Evolutionary conservation across 208 protist genomes (phyloP), one percentile per base, ranked within the genome.

Genomic region (Acanthamoeba sp.): DNA sequence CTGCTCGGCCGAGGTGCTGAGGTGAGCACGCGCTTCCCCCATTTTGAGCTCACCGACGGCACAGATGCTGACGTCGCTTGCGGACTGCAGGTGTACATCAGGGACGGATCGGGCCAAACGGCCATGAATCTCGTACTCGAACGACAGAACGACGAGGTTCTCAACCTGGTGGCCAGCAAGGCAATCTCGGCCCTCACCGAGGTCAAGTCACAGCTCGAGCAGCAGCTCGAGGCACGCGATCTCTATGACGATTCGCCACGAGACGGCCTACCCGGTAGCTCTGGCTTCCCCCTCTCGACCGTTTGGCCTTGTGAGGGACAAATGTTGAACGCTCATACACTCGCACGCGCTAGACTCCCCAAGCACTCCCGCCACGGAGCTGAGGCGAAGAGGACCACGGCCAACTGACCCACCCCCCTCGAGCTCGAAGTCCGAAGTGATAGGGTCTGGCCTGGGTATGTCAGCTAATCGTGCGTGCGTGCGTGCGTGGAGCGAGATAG

Each of bases 51-150:
- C 59, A n/a, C 59, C n/a, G n/a, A n/a, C 71, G 32, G 10, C n/a
- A 22, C 71, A 45, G 10, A 40, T 29, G 71, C 16, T 34, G 71
- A 40, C 36, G 64, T 76, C 29, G 4, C 34, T 4, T 76, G 9
- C 34, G 29, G 16, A 40, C 34, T n/a, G n/a, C n/a, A 91, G 84
- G 85, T 91, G 38, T 52, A 91, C 40, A 76, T 91, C 27, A 38
- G 55, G 10, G 85, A 91, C 38, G 27, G 27, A 14, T 76, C 85
- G 14, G 85, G 85, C 48, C 52, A 91, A 14, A 91, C 85, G 62
- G 85, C 85, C 14, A 91, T 91, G 85, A 91, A 91, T 38, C 52
- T 91, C 57, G 71, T 91, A 5, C 85, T 91, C 62, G 85, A 91
- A 24, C 85, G 52, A 1, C 85, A 91, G 55, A 69, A 66, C 16